Conservation (phyloP, 2,329 filamentous ascomycete species). For the Penicillium sp. region DNA sequence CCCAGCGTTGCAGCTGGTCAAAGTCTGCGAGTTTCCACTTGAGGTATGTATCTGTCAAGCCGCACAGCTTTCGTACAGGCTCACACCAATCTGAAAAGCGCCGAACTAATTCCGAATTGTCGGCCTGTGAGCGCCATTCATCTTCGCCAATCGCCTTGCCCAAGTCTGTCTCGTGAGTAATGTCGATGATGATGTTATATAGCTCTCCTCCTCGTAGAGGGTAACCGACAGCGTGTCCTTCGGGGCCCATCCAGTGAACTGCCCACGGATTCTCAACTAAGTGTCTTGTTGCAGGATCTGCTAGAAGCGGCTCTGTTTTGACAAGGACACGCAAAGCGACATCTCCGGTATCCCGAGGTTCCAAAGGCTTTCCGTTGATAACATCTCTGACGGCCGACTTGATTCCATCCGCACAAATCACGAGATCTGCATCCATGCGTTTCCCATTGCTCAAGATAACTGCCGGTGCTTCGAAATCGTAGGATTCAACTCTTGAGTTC, state of each 20-base stretch:
- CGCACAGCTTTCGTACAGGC: constrained; percentile 25
- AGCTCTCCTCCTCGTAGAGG: constrained; percentile 26
- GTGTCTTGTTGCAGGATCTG: constrained; percentile 23
- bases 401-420: constrained; percentile 29
- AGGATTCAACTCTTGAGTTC: constrained; percentile 20
- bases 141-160: constrained; percentile 18
- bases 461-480: constrained; percentile 23
- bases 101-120: constrained; percentile 23
- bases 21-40: constrained; percentile 20
- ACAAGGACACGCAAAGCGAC: constrained; percentile 29
- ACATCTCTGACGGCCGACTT: constrained; percentile 22
- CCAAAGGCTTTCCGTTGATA: constrained; percentile 22
- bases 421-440: constrained; percentile 21
- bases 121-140: constrained; percentile 25
- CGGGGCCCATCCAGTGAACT: constrained; percentile 29
- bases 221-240: constrained; percentile 29
- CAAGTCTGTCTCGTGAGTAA: constrained; percentile 20
- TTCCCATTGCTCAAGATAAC: constrained; percentile 19
- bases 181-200: constrained; percentile 31
- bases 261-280: constrained; percentile 26
- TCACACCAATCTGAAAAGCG: constrained; percentile 28
- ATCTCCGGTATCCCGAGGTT: constrained; percentile 27
- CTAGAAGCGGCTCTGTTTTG: constrained; percentile 19
- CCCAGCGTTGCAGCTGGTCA: background rate
- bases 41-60: constrained; percentile 19